phyloP scores from a whole-genome alignment of 805 yeast genomes.

The Kluyveromyces siamensis region DNA sequence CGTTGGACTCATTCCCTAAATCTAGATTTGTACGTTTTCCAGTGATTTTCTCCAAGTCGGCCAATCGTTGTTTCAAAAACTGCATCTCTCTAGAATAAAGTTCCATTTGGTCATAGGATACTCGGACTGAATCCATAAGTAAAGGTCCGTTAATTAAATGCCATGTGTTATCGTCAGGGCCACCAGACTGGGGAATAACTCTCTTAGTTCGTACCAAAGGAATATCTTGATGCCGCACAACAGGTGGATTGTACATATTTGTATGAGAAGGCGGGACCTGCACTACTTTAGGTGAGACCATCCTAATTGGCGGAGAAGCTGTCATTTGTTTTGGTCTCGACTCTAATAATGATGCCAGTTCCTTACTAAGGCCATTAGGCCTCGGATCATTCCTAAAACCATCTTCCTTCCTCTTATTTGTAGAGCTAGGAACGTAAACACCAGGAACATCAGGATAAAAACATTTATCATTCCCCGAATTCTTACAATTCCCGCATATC shows the following conservation, averaged over 20 bases:
- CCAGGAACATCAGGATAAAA: constrained; percentile 26
- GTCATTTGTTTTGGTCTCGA: not conserved
- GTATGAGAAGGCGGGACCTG: not conserved
- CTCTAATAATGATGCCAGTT: not conserved
- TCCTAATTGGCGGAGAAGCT: not conserved
- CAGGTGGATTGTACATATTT: too few relatives aligned
- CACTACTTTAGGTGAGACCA: not conserved
- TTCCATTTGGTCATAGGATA: constrained; percentile 19
- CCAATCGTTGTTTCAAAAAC: constrained; percentile 19
- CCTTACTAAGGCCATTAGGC: not conserved
- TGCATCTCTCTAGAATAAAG: constrained; percentile 19
- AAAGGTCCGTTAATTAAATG: constrained; percentile 28
- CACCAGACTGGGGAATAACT: not conserved
- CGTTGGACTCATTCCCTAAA: not conserved
- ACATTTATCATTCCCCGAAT: constrained; percentile 20
- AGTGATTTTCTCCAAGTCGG: constrained; percentile 24
- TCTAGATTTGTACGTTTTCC: constrained; percentile 16
- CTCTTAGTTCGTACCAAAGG: not conserved
- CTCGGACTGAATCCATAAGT: constrained; percentile 18
- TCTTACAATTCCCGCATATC: constrained; percentile 32
- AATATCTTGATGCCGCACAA: not conserved
- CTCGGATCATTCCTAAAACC: not conserved
- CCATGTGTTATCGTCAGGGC: constrained; percentile 2
- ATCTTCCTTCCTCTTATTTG: not conserved
- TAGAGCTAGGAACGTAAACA: constrained; percentile 10